Evolutionary conservation across 192 early-diverging fungal genomes (phyloP).

Genomic region (Backusella sp.): DNA sequence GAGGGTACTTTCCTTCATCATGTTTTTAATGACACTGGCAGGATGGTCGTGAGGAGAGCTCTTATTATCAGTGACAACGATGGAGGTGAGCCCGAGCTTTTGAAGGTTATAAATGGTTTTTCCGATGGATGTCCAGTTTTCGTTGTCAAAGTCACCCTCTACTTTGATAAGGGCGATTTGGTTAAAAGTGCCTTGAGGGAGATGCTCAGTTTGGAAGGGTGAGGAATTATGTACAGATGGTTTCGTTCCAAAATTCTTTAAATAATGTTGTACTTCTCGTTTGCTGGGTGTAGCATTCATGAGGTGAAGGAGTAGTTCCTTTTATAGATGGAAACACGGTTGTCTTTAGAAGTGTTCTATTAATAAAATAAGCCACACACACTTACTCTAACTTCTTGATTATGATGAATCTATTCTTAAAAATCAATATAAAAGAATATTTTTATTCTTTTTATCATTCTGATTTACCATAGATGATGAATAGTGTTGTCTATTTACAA

Average conservation of each 20-base stretch:
- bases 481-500: background rate
- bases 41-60: background rate
- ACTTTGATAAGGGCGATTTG: conserved; percentile 63
- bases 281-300: conserved; percentile 59
- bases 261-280: conserved; percentile 59
- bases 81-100: conserved; percentile 60
- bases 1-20: conserved; percentile 51
- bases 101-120: conserved; percentile 63
- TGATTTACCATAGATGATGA: background rate
- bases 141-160: conserved; percentile 44
- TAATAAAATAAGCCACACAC: background rate
- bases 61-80: conserved; percentile 61
- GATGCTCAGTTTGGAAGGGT: background rate
- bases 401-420: background rate
- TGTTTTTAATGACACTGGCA: conserved; percentile 28
- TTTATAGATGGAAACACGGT: background rate
- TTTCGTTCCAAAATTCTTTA: conserved; percentile 48
- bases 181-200: conserved; percentile 45
- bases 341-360: background rate
- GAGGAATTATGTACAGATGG: background rate
- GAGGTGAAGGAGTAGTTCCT: conserved; percentile 63
- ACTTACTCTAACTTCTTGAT: conserved; percentile 5
- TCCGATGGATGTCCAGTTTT: conserved; percentile 42
- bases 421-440: background rate
- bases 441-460: background rate